Evolutionary conservation across 2,329 filamentous ascomycete genomes (phyloP).

Genomic region (Penicillium brasilianum): DNA sequence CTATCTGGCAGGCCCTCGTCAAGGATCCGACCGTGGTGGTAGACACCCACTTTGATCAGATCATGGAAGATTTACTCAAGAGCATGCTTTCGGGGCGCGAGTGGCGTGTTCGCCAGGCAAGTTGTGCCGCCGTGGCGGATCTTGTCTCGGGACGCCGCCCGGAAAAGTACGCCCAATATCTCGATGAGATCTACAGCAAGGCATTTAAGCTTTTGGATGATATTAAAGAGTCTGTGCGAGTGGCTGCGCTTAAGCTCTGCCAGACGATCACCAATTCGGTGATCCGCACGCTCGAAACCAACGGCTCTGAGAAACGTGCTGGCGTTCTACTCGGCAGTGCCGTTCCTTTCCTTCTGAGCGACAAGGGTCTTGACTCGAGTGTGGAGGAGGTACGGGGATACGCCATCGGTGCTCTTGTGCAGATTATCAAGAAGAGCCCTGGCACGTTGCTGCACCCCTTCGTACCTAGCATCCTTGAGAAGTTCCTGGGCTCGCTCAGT

Average conservation of each 20-base stretch:
- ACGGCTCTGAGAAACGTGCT: conserved; percentile 68
- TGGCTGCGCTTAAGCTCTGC: conserved; percentile 80
- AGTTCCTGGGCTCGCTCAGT: conserved; percentile 80
- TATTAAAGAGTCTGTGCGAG: conserved; percentile 87
- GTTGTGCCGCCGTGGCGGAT: conserved; percentile 86
- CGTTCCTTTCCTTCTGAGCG: conserved; percentile 86
- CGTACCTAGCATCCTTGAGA: conserved; percentile 79
- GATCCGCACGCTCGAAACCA: conserved; percentile 82
- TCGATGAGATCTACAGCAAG: conserved; percentile 81
- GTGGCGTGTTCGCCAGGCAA: conserved; percentile 91
- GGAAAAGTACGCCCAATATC: conserved; percentile 78
- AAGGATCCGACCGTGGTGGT: conserved; percentile 81
- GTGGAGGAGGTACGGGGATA: conserved; percentile 87
- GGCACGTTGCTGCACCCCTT: conserved; percentile 79
- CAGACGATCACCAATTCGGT: conserved; percentile 83
- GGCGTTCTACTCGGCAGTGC: conserved; percentile 82
- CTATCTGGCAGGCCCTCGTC: conserved; percentile 96
- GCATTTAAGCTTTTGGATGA: conserved; percentile 94
- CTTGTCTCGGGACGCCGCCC: conserved; percentile 81
- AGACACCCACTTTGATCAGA: conserved; percentile 81
- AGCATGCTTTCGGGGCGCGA: conserved; percentile 82
- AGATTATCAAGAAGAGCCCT: conserved; percentile 84
- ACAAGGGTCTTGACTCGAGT: conserved; percentile 85
- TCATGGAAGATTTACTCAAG: conserved; percentile 83
- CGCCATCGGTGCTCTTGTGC: conserved; percentile 79